phyloP scores from a whole-genome alignment of 495 filamentous ascomycete species.

The Hyphodiscus hymeniophilus region DNA sequence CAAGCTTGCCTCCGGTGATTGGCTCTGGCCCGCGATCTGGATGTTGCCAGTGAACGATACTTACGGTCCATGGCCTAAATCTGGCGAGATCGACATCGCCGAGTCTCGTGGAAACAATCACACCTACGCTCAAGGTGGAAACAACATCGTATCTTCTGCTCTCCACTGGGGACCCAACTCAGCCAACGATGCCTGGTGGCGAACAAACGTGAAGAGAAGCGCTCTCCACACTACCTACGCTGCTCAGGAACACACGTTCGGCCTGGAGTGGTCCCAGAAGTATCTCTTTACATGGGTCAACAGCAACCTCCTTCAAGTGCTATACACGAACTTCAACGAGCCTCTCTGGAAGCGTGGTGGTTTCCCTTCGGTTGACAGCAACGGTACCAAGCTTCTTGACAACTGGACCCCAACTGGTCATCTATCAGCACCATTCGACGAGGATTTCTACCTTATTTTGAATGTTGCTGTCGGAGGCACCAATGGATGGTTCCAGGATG shows the following conservation, averaged over 20 bases:
- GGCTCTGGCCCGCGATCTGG: conserved; percentile 91
- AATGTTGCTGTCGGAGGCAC: conserved; percentile 77
- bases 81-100: conserved; percentile 80
- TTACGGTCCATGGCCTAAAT: conserved; percentile 71
- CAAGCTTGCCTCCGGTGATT: conserved; percentile 66
- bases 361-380: conserved; percentile 59
- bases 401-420: conserved; percentile 59
- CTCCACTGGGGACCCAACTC: conserved; percentile 70
- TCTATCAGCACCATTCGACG: conserved; percentile 67
- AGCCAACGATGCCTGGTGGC: conserved; percentile 61
- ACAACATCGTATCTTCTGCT: conserved; percentile 73
- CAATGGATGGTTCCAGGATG: conserved; percentile 79
- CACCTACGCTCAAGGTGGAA: conserved; percentile 64
- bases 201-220: conserved; percentile 64
- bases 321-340: conserved; percentile 68
- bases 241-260: conserved; percentile 61
- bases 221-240: conserved; percentile 72
- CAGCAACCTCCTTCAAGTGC: conserved; percentile 66
- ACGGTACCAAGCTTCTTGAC: conserved; percentile 60
- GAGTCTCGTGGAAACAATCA: conserved; percentile 77
- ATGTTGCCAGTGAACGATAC: conserved; percentile 69
- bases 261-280: conserved; percentile 80
- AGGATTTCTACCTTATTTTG: conserved; percentile 72
- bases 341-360: conserved; percentile 65
- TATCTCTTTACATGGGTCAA: conserved; percentile 85